Evolutionary conservation across 2,329 filamentous ascomycete species (phyloP), one percentile per base, ranked within the genome.

Genomic region (Aureobasidium namibiae): DNA sequence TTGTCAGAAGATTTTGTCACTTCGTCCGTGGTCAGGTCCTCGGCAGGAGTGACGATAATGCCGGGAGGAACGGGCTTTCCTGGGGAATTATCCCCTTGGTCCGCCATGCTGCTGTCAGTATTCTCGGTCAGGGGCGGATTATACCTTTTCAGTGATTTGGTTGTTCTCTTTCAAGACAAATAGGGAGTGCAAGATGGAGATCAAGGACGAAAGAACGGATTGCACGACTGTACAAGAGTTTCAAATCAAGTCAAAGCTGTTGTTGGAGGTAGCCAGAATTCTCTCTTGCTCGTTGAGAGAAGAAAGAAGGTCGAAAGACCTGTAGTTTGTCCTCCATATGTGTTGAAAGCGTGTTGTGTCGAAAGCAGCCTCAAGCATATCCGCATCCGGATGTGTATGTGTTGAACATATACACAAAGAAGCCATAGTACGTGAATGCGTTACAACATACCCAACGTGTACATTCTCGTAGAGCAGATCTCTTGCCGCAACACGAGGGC

Each of bases 311-410:
- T 33, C 26, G 26, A 21, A 34, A 56, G 38, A 44, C 52, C 39
- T 31, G 38, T 56, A 36, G 31, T 14, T 26, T 44, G 13, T 14
- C 18, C 23, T 29, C 38, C 24, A 42, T 56, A 44, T 56, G 38
- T 33, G 52, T 34, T 34, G 38, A 44, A 56, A 56, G 49, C 52
- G 34, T 56, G 38, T 42, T 56, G 39, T 21, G 38, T 56, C 39
- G 52, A 56, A 42, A 44, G 13, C 38, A 33, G 52, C 39, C 18
- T 44, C 23, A 8, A 18, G n/a, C 3, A 23, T 26, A 24, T 33
- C 52, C 52, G 52, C 52, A 56, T 56, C 52, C 52, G 52, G 52
- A 56, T 56, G 39, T 56, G 52, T 44, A 56, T 53, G 49, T 56
- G 38, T 56, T 44, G 52, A n/a, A 41, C 16, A 44, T 44, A 6